Conservation (phyloP, 306 rosid genomes). For the Begonia peltatifolia region DNA sequence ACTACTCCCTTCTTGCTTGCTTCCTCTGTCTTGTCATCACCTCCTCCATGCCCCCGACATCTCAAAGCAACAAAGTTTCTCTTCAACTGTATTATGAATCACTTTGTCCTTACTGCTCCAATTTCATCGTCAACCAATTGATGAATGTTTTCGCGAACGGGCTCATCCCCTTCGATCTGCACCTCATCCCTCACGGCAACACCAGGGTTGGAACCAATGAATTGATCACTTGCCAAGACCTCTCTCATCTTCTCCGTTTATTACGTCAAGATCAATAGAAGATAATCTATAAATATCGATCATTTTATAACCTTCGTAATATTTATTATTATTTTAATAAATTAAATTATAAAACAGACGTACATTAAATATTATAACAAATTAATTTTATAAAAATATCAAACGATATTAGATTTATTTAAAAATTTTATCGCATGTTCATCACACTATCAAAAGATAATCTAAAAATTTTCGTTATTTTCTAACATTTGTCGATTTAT, state of each 20-base stretch:
- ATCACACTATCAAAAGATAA: no score
- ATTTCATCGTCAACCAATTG: conserved; percentile 30
- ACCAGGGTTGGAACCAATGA: conserved; percentile 12
- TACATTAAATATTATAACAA: no score
- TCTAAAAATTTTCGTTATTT: no score
- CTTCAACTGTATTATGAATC: conserved; percentile 35
- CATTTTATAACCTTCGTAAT: no score
- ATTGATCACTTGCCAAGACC: conserved; percentile 25
- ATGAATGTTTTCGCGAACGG: conserved; percentile 17
- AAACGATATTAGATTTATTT: no score
- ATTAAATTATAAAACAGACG: no score
- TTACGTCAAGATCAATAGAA: no score
- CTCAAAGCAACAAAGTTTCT: conserved; percentile 19
- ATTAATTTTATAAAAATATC: no score
- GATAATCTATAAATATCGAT: no score
- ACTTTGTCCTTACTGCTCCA: conserved; percentile 21
- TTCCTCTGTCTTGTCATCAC: background rate
- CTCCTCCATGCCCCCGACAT: background rate
- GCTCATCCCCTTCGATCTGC: conserved; percentile 14
- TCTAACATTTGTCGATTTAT: no score
- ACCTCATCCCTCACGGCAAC: conserved; percentile 25
- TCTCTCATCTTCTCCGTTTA: background rate
- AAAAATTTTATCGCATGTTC: no score
- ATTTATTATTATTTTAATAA: no score
- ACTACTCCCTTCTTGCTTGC: background rate